These are phyloP conservation scores for Glebionis coronaria DNA, from an alignment of 129 eudicot species.

Conservation along the genomic window DNA sequence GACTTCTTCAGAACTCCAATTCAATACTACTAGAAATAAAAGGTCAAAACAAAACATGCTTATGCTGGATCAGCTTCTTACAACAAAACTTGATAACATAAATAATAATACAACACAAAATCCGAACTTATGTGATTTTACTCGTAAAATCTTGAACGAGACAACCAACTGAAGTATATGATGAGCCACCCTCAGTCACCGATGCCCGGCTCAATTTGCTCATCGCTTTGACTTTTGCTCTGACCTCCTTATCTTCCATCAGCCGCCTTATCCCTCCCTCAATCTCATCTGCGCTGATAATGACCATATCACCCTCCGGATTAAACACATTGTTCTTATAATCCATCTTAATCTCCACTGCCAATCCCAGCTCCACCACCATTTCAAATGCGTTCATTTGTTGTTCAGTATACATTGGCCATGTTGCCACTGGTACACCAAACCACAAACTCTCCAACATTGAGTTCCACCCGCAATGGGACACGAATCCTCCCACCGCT, in stretches of 20 bases:
- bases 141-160: neutral
- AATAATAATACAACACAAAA: no score
- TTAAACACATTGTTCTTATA: constrained; percentile 10
- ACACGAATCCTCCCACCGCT: constrained; percentile 19
- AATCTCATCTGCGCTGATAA: neutral
- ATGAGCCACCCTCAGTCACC: constrained; percentile 8
- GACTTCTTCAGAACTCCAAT: no score
- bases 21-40: no score
- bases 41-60: no score
- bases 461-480: constrained; percentile 22
- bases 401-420: constrained; percentile 16
- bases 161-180: constrained; percentile 8
- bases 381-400: constrained; percentile 25
- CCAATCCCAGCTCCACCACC: constrained; percentile 23
- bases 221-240: constrained; percentile 6
- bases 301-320: neutral
- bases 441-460: constrained; percentile 23
- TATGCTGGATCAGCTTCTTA: no score
- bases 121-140: neutral
- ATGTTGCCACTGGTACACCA: constrained; percentile 20
- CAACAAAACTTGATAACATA: no score
- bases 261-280: constrained; percentile 6
- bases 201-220: constrained; percentile 1
- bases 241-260: neutral
- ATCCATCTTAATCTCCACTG: constrained; percentile 16